Evolutionary conservation across 2,329 filamentous ascomycete genomes (phyloP).

Genomic region (Fusarium pseudograminearum): DNA sequence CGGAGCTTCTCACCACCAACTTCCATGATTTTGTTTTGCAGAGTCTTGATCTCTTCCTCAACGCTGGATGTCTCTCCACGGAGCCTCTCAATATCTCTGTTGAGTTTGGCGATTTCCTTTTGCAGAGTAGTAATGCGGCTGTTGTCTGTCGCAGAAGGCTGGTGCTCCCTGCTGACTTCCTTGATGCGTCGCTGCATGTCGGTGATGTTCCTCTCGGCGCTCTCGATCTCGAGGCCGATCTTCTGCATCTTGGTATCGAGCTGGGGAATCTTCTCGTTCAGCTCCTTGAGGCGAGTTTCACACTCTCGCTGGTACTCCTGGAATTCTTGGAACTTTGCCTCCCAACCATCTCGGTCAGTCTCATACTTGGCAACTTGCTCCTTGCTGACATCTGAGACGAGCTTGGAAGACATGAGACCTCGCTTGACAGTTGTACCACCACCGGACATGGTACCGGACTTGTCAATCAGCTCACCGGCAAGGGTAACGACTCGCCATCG

Average conservation of each 20-base stretch:
- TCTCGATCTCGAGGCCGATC: constrained; percentile 87
- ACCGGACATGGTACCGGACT: constrained; percentile 98
- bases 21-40: constrained; percentile 99
- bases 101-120: constrained; percentile 80
- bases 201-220: constrained; percentile 82
- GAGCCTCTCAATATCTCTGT: constrained; percentile 83
- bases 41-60: constrained; percentile 89
- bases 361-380: constrained; percentile 92
- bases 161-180: constrained; percentile 84
- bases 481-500: constrained; percentile 97
- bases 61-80: constrained; percentile 87
- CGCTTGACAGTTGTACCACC: constrained; percentile 91
- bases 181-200: constrained; percentile 88
- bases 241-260: constrained; percentile 94
- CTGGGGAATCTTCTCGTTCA: constrained; percentile 82
- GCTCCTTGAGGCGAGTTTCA: constrained; percentile 76
- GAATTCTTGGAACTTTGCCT: constrained; percentile 84
- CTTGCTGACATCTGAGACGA: constrained; percentile 85
- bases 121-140: constrained; percentile 77
- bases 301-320: constrained; percentile 86
- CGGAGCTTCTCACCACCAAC: constrained; percentile 94
- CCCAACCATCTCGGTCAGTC: constrained; percentile 84
- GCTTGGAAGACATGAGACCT: constrained; percentile 96
- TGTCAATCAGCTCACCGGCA: constrained; percentile 95
- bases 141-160: constrained; percentile 84